Conservation (phyloP, 768 basidiomycete genomes). For the Boletales sp. region DNA sequence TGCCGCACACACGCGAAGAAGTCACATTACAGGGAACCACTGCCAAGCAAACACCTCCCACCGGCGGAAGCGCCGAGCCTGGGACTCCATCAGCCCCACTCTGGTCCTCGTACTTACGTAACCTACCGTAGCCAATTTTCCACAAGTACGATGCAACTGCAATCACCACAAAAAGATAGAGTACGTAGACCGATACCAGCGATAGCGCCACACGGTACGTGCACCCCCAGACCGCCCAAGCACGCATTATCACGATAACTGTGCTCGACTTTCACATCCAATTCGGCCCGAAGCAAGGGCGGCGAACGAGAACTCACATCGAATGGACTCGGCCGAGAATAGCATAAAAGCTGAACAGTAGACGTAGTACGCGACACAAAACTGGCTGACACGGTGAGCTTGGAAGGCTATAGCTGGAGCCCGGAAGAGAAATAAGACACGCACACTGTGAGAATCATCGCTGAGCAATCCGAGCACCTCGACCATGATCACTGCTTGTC, state of each 20-base stretch:
- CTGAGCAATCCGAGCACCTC: constrained; percentile 1
- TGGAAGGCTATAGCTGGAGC: not conserved
- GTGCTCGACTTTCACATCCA: not conserved
- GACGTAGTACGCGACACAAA: constrained; percentile 8
- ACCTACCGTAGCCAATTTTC: constrained; percentile 2
- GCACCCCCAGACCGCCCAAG: constrained; percentile 20
- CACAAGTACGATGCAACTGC: constrained; percentile 5
- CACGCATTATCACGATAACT: constrained; percentile 19
- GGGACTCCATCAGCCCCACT: not conserved
- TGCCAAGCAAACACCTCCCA: constrained; percentile 1
- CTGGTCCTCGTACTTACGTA: not conserved
- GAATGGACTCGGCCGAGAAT: constrained; percentile 12
- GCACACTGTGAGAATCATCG: constrained; percentile 2
- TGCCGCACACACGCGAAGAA: not conserved
- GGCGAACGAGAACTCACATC: constrained; percentile 5
- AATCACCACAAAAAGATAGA: constrained; percentile 7
- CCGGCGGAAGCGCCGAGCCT: not conserved
- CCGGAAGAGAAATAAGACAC: not conserved
- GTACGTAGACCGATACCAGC: constrained; percentile 4
- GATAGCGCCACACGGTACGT: not conserved
- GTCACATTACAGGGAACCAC: not conserved
- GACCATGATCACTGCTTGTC: constrained; percentile 6
- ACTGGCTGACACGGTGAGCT: constrained; percentile 1
- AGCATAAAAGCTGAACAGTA: constrained; percentile 7
- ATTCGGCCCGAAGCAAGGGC: not conserved